A percentile compares a stretch with the other conserved stretches of the same genome.
These are phyloP conservation scores for Penicillium sp. DNA, from an alignment of 2,329 filamentous ascomycete species.

Conservation along the genomic window DNA sequence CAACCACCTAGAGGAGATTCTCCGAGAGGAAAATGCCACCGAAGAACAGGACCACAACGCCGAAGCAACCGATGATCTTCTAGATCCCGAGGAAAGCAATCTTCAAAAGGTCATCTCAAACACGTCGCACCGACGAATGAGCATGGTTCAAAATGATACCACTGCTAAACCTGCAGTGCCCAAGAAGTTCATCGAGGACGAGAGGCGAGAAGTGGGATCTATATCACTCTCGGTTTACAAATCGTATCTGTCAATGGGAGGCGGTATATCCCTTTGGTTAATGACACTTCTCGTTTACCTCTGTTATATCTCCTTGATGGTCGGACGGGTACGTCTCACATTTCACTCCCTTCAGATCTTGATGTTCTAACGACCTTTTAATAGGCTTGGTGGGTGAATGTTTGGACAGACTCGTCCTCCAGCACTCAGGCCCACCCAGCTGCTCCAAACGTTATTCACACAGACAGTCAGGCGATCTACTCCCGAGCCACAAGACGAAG, in stretches of 20 bases:
- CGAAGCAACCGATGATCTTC: conserved; percentile 10
- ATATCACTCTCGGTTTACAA: conserved; percentile 64
- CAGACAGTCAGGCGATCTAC: conserved; percentile 8
- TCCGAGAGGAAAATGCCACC: conserved; percentile 39
- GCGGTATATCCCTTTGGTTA: conserved; percentile 58
- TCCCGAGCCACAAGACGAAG: conserved; percentile 31
- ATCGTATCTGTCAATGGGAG: conserved; percentile 62
- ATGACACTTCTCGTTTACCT: conserved; percentile 52
- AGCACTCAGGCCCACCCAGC: conserved; percentile 12
- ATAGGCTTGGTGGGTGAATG: conserved; percentile 46
- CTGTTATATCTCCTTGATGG: conserved; percentile 50
- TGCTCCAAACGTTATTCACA: conserved; percentile 14
- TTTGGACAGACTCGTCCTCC: conserved; percentile 42
- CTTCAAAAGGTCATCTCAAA: conserved; percentile 25
- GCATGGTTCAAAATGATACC: conserved; percentile 14
- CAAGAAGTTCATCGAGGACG: conserved; percentile 71
- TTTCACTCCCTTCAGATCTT: neutral
- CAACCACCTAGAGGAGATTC: conserved; percentile 41
- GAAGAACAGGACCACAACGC: conserved; percentile 36
- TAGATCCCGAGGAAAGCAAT: conserved; percentile 13
- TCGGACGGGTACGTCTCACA: conserved; percentile 45
- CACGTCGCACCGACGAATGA: conserved; percentile 9
- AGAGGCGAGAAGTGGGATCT: conserved; percentile 64
- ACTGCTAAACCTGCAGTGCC: conserved; percentile 32
- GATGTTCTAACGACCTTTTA: conserved; percentile 4